Conservation (phyloP, 2,329 filamentous ascomycete genomes). For the Coniella lustricola region DNA sequence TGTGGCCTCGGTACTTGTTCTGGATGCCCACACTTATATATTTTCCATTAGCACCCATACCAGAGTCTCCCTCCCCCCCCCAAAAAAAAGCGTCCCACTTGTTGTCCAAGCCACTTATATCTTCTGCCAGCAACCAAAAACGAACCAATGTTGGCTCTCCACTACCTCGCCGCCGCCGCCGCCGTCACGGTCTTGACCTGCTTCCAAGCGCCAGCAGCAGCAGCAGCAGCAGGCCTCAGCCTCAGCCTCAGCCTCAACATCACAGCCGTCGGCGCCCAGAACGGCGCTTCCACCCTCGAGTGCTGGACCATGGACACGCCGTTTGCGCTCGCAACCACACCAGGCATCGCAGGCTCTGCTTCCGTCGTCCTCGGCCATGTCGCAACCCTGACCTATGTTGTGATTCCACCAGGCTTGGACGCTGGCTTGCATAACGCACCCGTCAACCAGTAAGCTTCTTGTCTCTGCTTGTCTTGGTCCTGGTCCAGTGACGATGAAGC, state of each 20-base stretch:
- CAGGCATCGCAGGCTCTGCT: constrained; percentile 27
- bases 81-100: too few species aligned
- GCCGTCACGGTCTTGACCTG: neutral
- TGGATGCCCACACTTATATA: too few species aligned
- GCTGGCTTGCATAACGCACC: constrained; percentile 36
- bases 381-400: constrained; percentile 27
- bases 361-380: constrained; percentile 26
- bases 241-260: constrained; percentile 34
- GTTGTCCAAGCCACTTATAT: too few species aligned
- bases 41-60: too few species aligned
- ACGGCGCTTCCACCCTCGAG: constrained; percentile 34
- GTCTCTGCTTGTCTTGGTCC: too few species aligned
- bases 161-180: too few species aligned
- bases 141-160: too few species aligned
- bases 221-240: neutral
- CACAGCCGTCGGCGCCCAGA: constrained; percentile 30
- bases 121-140: too few species aligned
- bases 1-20: too few species aligned
- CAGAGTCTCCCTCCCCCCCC: too few species aligned
- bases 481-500: too few species aligned
- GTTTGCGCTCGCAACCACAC: constrained; percentile 24
- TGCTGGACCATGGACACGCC: constrained; percentile 37
- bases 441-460: constrained; percentile 28
- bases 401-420: constrained; percentile 31
- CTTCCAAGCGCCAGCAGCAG: neutral